phyloP scores from a whole-genome alignment of 31 red algal species.

The Odonthalia washingtoniensis region DNA sequence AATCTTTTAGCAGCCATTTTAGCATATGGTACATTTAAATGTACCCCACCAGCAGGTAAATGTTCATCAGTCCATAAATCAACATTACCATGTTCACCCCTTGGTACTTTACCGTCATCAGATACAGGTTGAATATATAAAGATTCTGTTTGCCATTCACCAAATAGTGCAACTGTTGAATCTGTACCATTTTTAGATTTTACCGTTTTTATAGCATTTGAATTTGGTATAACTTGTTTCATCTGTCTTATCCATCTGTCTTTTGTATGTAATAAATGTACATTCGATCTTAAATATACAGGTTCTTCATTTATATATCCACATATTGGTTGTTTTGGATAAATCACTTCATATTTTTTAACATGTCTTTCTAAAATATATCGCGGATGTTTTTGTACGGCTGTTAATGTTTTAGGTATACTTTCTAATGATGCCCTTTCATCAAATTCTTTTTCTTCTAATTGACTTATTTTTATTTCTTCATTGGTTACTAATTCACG shows the following conservation, averaged over 20 bases:
- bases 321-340: slow-evolving; percentile 62
- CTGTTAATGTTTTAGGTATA: slow-evolving; percentile 66
- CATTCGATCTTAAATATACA: slow-evolving; percentile 77
- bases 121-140: slow-evolving; percentile 50
- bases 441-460: slow-evolving; percentile 75
- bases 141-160: slow-evolving; percentile 86
- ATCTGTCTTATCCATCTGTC: slow-evolving; percentile 91
- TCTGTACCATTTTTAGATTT: slow-evolving; percentile 68
- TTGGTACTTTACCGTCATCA: slow-evolving; percentile 76
- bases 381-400: slow-evolving; percentile 69
- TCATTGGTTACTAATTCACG: not conserved
- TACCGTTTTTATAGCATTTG: slow-evolving; percentile 79
- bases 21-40: slow-evolving; percentile 76
- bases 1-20: slow-evolving; percentile 68
- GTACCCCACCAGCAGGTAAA: slow-evolving; percentile 76
- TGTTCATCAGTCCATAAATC: slow-evolving; percentile 92
- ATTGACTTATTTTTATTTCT: slow-evolving; percentile 30
- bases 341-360: slow-evolving; percentile 86
- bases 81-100: slow-evolving; percentile 74
- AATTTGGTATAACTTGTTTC: slow-evolving; percentile 61
- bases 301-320: slow-evolving; percentile 78
- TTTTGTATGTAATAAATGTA: slow-evolving; percentile 82
- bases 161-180: slow-evolving; percentile 76
- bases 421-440: slow-evolving; percentile 42
- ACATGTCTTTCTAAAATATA: slow-evolving; percentile 89